These are phyloP conservation scores for Phlegmacium glaucopus DNA, from an alignment of 768 basidiomycete species.

Conservation along the genomic window DNA sequence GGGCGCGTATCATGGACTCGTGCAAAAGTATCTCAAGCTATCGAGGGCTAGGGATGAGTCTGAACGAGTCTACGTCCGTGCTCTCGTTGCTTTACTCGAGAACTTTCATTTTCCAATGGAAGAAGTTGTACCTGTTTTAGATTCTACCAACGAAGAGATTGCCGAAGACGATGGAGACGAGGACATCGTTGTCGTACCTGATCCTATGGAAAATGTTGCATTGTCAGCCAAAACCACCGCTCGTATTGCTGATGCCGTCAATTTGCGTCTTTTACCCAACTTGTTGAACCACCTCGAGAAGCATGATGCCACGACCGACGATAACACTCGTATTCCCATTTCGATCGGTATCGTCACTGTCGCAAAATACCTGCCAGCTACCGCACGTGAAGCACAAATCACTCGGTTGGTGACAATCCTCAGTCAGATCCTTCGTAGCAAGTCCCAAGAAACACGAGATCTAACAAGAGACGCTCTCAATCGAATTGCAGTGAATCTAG, in stretches of 20 bases:
- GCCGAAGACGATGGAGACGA: constrained; percentile 31
- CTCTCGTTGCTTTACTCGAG: constrained; percentile 81
- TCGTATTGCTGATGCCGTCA: constrained; percentile 73
- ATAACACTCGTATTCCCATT: constrained; percentile 83
- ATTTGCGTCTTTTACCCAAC: constrained; percentile 69
- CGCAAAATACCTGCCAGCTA: constrained; percentile 71
- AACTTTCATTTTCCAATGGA: constrained; percentile 91
- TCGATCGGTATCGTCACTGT: constrained; percentile 85
- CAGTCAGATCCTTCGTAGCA: constrained; percentile 88
- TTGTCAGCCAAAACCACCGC: constrained; percentile 19
- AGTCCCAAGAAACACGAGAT: constrained; percentile 90
- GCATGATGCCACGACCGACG: constrained; percentile 74
- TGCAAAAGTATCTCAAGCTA: constrained; percentile 78
- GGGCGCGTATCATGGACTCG: constrained; percentile 77
- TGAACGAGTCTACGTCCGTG: constrained; percentile 80
- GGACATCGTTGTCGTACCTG: constrained; percentile 20
- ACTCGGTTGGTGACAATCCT: constrained; percentile 77
- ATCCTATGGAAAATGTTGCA: constrained; percentile 6
- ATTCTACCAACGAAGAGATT: constrained; percentile 26
- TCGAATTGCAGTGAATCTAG: constrained; percentile 72
- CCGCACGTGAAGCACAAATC: constrained; percentile 63
- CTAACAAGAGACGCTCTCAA: constrained; percentile 79
- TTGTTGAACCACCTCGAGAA: constrained; percentile 81
- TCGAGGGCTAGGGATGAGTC: constrained; percentile 63
- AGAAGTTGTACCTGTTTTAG: constrained; percentile 36